These are phyloP conservation scores for Brassica carinata DNA, from an alignment of 345 rosid species.

Conservation along the genomic window DNA sequence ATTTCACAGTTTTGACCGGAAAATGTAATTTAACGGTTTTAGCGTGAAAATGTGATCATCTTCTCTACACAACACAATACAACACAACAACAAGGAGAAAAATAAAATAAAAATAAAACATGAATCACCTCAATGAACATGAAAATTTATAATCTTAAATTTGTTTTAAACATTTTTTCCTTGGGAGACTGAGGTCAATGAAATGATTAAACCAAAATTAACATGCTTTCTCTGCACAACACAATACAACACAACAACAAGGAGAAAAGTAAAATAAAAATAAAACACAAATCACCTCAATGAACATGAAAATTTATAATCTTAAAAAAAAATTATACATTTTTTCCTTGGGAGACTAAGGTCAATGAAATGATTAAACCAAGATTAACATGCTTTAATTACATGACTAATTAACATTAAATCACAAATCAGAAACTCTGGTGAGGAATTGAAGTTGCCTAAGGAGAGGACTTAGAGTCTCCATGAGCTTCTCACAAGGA, in stretches of 20 bases:
- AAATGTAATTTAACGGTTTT: too few species aligned
- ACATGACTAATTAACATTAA: constrained; percentile 2
- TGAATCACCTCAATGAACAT: not conserved
- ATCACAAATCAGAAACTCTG: constrained; percentile 43
- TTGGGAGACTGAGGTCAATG: not conserved
- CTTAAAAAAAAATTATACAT: not conserved
- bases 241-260: too few species aligned
- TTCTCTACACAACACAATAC: too few species aligned
- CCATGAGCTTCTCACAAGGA: constrained; percentile 92
- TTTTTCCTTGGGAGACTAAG: not conserved
- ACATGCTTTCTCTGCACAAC: not conserved
- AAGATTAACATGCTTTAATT: not conserved
- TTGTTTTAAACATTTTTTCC: not conserved
- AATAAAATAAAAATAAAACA: too few species aligned
- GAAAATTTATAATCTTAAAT: not conserved
- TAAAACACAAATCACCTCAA: not conserved
- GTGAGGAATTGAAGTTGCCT: constrained; percentile 85
- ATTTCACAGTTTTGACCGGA: too few species aligned
- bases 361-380: not conserved
- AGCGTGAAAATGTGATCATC: too few species aligned
- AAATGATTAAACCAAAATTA: not conserved
- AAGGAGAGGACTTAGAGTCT: constrained; percentile 87
- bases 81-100: too few species aligned
- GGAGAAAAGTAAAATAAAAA: too few species aligned
- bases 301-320: not conserved